Percentiles rank a stretch among this genome's conserved stretches.
phyloP scores from a whole-genome alignment of 768 basidiomycete genomes.

The Leccinum subtestaceum region DNA sequence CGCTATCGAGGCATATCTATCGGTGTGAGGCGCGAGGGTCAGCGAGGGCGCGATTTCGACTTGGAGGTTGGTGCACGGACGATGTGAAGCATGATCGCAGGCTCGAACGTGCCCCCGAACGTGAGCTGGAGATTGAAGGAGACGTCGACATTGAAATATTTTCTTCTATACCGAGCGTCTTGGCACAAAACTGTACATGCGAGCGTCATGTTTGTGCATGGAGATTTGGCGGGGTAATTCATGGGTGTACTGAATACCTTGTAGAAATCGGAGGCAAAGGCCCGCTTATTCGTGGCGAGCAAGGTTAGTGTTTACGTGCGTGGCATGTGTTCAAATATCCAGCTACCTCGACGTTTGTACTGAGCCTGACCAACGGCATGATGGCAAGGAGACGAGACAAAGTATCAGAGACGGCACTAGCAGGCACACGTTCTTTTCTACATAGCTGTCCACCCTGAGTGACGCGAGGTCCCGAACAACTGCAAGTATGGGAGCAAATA shows the following conservation, averaged over 20 bases:
- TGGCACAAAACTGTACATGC: conserved; percentile 45
- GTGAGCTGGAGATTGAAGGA: background rate
- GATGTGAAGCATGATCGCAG: conserved; percentile 56
- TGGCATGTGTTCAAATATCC: background rate
- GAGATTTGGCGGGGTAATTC: background rate
- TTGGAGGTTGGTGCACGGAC: conserved; percentile 38
- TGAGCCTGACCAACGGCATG: conserved; percentile 41
- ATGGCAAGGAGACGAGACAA: background rate
- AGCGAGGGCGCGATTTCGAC: background rate
- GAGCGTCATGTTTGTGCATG: background rate
- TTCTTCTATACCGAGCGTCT: conserved; percentile 33
- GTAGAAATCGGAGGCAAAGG: conserved; percentile 50
- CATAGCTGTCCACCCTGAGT: background rate
- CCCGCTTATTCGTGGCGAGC: conserved; percentile 10
- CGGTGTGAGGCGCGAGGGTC: background rate
- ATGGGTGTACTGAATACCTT: conserved; percentile 38
- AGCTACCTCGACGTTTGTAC: conserved; percentile 37
- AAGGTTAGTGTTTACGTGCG: background rate
- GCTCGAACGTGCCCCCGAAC: conserved; percentile 53
- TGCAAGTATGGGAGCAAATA: background rate
- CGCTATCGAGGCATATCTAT: conserved; percentile 57
- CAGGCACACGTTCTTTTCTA: background rate
- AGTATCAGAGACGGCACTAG: background rate
- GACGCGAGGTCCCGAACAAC: background rate
- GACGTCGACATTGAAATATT: background rate